A percentile compares a stretch with the other conserved stretches of the same genome.
Evolutionary conservation across 331 rosid genomes (phyloP).

Genomic region (Acacia pycnantha): DNA sequence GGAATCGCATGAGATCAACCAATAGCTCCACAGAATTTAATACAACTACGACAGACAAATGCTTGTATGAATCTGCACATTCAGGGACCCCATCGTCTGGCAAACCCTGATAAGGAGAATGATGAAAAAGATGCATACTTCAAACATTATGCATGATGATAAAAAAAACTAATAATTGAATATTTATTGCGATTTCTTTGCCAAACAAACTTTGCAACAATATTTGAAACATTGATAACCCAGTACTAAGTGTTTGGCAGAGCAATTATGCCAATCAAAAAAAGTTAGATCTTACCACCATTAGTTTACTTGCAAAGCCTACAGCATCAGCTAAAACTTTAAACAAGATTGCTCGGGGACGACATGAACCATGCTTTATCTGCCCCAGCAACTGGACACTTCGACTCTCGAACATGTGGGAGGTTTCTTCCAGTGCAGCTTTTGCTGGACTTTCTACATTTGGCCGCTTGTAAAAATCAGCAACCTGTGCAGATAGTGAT

Average conservation of each 20-base stretch:
- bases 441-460: slow-evolving; percentile 92
- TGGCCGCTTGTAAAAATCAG: slow-evolving; percentile 82
- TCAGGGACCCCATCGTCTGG: slow-evolving; percentile 81
- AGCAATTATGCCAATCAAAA: slow-evolving; percentile 28
- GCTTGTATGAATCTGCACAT: slow-evolving; percentile 82
- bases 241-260: not conserved
- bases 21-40: slow-evolving; percentile 84
- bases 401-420: slow-evolving; percentile 81
- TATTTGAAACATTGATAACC: not conserved
- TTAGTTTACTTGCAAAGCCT: slow-evolving; percentile 86
- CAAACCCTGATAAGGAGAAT: slow-evolving; percentile 71
- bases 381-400: slow-evolving; percentile 94
- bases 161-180: slow-evolving; percentile 5
- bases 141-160: slow-evolving; percentile 23
- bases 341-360: slow-evolving; percentile 89
- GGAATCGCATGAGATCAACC: slow-evolving; percentile 97
- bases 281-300: slow-evolving; percentile 74
- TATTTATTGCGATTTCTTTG: slow-evolving; percentile 2
- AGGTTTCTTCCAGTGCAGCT: slow-evolving; percentile 74
- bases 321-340: slow-evolving; percentile 93
- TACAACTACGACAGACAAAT: slow-evolving; percentile 85
- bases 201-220: not conserved
- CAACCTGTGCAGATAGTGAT: slow-evolving; percentile 56
- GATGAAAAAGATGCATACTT: slow-evolving; percentile 27
- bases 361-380: slow-evolving; percentile 92